phyloP scores from a whole-genome alignment of 192 early-diverging fungal species.

The Gigaspora rosea region DNA sequence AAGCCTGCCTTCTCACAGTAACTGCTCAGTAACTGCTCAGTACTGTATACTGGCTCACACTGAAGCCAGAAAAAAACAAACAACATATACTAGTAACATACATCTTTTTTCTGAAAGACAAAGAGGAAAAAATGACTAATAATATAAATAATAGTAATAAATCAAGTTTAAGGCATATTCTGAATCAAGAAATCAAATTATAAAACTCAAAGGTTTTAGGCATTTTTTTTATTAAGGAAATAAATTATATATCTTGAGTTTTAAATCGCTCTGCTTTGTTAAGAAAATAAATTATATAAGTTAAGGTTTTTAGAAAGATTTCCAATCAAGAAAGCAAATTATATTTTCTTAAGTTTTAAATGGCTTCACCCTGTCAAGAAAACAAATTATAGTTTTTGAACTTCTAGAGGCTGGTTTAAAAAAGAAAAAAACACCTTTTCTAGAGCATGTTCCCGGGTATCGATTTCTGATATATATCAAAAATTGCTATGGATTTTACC shows the following conservation, averaged over 20 bases:
- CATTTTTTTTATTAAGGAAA: neutral
- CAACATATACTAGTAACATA: too few species aligned
- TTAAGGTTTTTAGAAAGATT: too few species aligned
- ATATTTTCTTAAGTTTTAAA: neutral
- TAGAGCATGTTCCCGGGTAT: constrained; percentile 20
- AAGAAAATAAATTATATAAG: too few species aligned
- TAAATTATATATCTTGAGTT: neutral
- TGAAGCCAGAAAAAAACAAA: too few species aligned
- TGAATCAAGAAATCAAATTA: neutral
- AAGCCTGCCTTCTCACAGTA: too few species aligned
- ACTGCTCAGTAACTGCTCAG: too few species aligned
- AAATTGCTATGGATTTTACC: constrained; percentile 15
- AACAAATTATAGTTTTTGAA: constrained; percentile 23
- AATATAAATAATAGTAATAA: too few species aligned
- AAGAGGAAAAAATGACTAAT: too few species aligned
- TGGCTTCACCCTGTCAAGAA: neutral
- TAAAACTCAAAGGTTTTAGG: constrained; percentile 17
- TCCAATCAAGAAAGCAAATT: too few species aligned
- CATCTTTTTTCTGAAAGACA: too few species aligned
- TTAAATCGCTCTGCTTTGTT: too few species aligned
- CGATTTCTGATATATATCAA: constrained; percentile 29
- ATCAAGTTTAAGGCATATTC: neutral
- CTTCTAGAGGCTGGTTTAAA: neutral
- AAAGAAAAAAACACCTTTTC: constrained; percentile 9
- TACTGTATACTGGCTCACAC: too few species aligned